A percentile compares a stretch with the other conserved stretches of the same genome.
Evolutionary conservation across 176 grass and related monocot genomes (phyloP).

Genomic region (Oryza nivara): DNA sequence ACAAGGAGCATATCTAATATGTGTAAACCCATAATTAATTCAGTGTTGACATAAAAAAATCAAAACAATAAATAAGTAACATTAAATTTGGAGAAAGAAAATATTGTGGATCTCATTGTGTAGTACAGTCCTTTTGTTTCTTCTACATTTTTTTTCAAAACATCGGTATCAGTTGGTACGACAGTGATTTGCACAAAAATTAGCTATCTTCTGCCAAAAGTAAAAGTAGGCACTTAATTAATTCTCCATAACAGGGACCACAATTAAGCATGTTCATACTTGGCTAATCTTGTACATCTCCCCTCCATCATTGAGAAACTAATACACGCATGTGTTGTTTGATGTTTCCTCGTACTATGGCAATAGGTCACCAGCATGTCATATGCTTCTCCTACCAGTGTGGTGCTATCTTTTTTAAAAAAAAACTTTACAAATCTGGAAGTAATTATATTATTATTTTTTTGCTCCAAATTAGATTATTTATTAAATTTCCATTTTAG

Average conservation of each 20-base stretch:
- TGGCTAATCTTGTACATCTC: not conserved
- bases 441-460: not conserved
- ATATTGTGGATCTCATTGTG: not conserved
- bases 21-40: not conserved
- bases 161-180: conserved; percentile 40
- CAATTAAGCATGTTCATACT: conserved; percentile 14
- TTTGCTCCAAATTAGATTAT: not conserved
- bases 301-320: conserved; percentile 7
- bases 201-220: conserved; percentile 6
- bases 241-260: conserved; percentile 32
- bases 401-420: not conserved
- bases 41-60: conserved; percentile 6
- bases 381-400: not conserved
- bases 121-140: conserved; percentile 14
- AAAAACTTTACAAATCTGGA: not conserved
- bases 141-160: conserved; percentile 29
- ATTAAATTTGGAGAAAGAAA: not conserved
- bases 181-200: conserved; percentile 27
- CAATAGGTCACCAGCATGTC: conserved; percentile 40
- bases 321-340: not conserved
- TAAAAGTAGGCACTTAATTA: not conserved
- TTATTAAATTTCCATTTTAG: not conserved
- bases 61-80: not conserved
- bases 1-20: not conserved
- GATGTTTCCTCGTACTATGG: conserved; percentile 42